Base-by-base conservation (phyloP, 805 yeast species). In the Candida ipomoeae region DNA sequence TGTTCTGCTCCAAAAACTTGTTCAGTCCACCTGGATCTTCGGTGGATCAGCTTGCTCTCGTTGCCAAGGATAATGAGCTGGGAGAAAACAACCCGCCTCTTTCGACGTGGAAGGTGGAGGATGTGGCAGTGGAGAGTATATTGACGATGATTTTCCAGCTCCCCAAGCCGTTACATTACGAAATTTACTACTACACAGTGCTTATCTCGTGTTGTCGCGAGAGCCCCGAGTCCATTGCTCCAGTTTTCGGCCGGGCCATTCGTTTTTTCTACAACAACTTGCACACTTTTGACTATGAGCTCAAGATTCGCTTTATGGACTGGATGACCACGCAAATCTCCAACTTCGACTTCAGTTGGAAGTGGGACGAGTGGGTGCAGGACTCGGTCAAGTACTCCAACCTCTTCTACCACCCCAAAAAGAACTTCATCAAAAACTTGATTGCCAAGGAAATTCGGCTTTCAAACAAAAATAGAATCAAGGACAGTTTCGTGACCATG, bases 251-350 rank as follows among this genome's bases (percentile, higher is more conserved):
- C 37, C 81, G 96, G 55, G 95, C 96, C 1, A 82, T 59, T 54
- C 80, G 97, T 58, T 89, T 81, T 63, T 80, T 92, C 60, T 94
- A 87, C 69, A 73, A 79, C 41, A 78, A 87, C 62, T 65, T 87
- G 48, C 83, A 78, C 26, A 69, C 77, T 1, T 70, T 90, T 48
- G 97, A 92, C 63, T 83, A 58, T 36, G 97, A 90, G 66, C 71
- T 88, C 48, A 79, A 83, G 55, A 75, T 81, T 52, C 75, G 91
- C 52, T 87, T 81, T 57, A 73, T 89, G 60, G 92, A 87, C 67
- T 94, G 98, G 98, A 84, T 95, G 74, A 78, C 96, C 1, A 84
- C 88, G 49, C 99, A 94, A 68, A 80, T 94, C 65, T 87, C 96
- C 61, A 94, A 92, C 64, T 94, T 92, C 67, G 90, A 87, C 50